Conservation (phyloP, 371 early-diverging fungal genomes). For the Mortierella polycephala region DNA sequence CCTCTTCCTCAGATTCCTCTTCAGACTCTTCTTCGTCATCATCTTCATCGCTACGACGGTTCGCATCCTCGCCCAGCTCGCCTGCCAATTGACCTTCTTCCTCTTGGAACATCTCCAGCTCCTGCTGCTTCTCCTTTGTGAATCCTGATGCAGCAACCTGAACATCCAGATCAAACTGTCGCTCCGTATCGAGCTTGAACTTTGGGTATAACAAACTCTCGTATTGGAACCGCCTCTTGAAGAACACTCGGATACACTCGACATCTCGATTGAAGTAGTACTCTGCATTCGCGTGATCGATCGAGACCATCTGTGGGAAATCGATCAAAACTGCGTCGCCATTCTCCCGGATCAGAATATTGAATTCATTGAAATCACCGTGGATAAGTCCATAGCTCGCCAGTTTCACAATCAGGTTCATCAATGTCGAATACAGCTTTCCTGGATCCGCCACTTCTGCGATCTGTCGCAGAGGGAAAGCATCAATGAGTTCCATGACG, state of each 20-base stretch:
- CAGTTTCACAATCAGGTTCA: constrained; percentile 95
- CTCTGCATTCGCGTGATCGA: constrained; percentile 94
- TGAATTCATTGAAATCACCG: constrained; percentile 99
- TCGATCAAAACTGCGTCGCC: constrained; percentile 95
- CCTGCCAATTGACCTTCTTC: constrained; percentile 49
- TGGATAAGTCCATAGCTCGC: constrained; percentile 98
- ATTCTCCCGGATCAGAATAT: constrained; percentile 91
- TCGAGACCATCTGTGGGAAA: constrained; percentile 99
- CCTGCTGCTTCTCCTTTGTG: constrained; percentile 88
- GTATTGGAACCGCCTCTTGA: constrained; percentile 89
- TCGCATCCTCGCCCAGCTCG: constrained; percentile 58
- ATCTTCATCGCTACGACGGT: constrained; percentile 53
- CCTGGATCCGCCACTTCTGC: constrained; percentile 88
- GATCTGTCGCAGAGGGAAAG: constrained; percentile 94
- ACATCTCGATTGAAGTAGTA: constrained; percentile 98
- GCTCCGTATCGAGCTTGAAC: constrained; percentile 84
- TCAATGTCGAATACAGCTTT: constrained; percentile 91
- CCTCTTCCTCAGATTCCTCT: constrained; percentile 46
- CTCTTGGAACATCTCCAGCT: constrained; percentile 79
- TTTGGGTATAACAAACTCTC: constrained; percentile 91
- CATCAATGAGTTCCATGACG: constrained; percentile 97
- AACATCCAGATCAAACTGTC: constrained; percentile 92
- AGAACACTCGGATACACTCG: constrained; percentile 96
- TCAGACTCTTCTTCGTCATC: constrained; percentile 51
- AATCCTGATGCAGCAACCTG: constrained; percentile 97